Conservation (phyloP, 805 yeast genomes). For the Metschnikowia arizonensis region DNA sequence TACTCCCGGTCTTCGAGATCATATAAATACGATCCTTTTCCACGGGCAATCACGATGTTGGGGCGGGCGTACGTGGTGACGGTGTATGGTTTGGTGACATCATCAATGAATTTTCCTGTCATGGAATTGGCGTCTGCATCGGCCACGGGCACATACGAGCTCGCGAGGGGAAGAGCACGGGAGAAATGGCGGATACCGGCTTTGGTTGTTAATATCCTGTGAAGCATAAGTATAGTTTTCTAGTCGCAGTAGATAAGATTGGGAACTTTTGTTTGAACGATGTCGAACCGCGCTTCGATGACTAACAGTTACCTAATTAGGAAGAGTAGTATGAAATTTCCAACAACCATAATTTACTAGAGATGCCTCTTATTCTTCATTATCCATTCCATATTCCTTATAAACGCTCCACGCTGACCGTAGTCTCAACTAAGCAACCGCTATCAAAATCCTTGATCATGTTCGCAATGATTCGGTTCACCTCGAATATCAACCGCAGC, state of each 20-base stretch:
- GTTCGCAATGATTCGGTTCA: slow-evolving; percentile 39
- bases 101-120: slow-evolving; percentile 40
- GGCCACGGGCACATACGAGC: slow-evolving; percentile 19
- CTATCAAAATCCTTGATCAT: slow-evolving; percentile 26
- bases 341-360: too few relatives aligned
- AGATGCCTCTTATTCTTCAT: too few relatives aligned
- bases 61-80: slow-evolving; percentile 84
- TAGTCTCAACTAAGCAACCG: slow-evolving; percentile 32
- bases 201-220: background rate
- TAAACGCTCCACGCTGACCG: slow-evolving; percentile 22
- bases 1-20: slow-evolving; percentile 76
- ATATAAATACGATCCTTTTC: slow-evolving; percentile 74
- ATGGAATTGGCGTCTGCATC: slow-evolving; percentile 32
- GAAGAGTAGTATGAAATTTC: background rate
- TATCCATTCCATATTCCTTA: too few relatives aligned
- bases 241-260: background rate
- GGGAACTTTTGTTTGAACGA: background rate
- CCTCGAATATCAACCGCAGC: slow-evolving; percentile 48
- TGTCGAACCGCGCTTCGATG: slow-evolving; percentile 22
- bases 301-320: slow-evolving; percentile 17
- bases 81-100: slow-evolving; percentile 48
- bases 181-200: background rate
- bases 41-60: slow-evolving; percentile 69
- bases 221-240: slow-evolving; percentile 1
- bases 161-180: background rate